phyloP scores from a whole-genome alignment of 148 eudicot species.

The Fagopyrum tataricum region DNA sequence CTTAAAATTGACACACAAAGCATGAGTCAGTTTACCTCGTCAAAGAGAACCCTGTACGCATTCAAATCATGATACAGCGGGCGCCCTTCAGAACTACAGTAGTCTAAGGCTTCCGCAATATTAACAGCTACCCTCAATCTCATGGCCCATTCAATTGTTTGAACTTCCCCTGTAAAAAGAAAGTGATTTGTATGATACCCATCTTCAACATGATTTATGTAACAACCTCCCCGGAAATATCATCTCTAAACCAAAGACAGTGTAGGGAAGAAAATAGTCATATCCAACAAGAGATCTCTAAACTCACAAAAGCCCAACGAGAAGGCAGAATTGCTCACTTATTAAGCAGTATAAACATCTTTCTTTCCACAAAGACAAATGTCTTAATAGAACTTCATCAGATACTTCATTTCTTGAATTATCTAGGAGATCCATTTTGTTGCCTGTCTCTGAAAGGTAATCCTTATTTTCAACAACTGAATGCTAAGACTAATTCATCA shows the following conservation, averaged over 20 bases:
- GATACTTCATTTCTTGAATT: background rate
- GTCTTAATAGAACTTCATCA: background rate
- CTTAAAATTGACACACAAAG: background rate
- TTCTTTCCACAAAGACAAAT: background rate
- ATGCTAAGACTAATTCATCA: background rate
- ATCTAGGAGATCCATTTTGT: background rate
- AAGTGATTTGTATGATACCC: background rate
- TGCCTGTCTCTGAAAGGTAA: background rate
- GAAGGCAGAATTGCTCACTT: no score
- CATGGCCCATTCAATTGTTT: conserved; percentile 20
- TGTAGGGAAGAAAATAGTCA: background rate
- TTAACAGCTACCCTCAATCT: conserved; percentile 17
- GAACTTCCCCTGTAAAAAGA: conserved; percentile 15
- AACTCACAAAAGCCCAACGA: background rate
- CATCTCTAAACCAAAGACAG: background rate
- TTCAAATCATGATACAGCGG: conserved; percentile 18
- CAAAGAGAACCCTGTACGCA: conserved; percentile 19
- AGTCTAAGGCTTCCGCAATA: conserved; percentile 18
- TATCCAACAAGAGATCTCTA: background rate
- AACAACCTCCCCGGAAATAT: background rate
- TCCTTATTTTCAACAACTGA: background rate
- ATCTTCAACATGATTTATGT: background rate
- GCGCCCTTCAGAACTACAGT: conserved; percentile 18
- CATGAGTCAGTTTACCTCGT: conserved; percentile 8
- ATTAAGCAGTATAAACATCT: background rate